Evolutionary conservation across 495 filamentous ascomycete species (phyloP), one percentile per base, ranked within the genome.

Genomic region (Penicillium pulvis): DNA sequence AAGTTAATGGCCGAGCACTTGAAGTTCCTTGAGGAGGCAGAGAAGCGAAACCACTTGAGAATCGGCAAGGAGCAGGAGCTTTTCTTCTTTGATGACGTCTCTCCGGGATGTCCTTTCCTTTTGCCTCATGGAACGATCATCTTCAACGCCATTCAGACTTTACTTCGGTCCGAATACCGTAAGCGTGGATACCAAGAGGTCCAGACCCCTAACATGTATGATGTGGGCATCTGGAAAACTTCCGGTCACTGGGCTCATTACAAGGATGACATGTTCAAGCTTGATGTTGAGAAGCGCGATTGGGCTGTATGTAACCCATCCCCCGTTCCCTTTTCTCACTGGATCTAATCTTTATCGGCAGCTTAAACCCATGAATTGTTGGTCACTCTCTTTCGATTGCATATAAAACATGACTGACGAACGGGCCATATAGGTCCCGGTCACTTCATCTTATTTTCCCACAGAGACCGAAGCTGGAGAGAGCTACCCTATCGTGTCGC

Each of bases 311-410:
- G 28, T 28, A 4, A 28, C 3, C 3, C 4, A 7, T 28, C 28
- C 28, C 28, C 28, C 1, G 4, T 0, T 7, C 28, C 28, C 28
- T 28, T 28, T 7, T 28, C 28, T 5, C 28, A 28, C 28, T 28
- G 28, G 28, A 28, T 28, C 28, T 28, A 28, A 28, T 28, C 4
- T 7, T 1, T 28, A 28, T 28, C 28, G 28, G 28, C 28, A 28
- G 28, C 81, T 98, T 42, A 98, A 98, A 78, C 94, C 95, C 35
- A 98, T 98, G 94, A 98, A 98, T 75, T 98, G 94, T 75, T 4
- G 91, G 90, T 8, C 90, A 94, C 72, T 90, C 28, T 28, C 4
- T 3, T 28, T 3, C 28, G 28, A 3, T 3, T 28, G 28, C 28
- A 28, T 28, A 4, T 7, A 28, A 2, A 2, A 28, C 3, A 28